Evolutionary conservation across 352 stramenopile genomes (phyloP), one percentile per base, ranked within the genome.

Genomic region (Phytophthora cajani): DNA sequence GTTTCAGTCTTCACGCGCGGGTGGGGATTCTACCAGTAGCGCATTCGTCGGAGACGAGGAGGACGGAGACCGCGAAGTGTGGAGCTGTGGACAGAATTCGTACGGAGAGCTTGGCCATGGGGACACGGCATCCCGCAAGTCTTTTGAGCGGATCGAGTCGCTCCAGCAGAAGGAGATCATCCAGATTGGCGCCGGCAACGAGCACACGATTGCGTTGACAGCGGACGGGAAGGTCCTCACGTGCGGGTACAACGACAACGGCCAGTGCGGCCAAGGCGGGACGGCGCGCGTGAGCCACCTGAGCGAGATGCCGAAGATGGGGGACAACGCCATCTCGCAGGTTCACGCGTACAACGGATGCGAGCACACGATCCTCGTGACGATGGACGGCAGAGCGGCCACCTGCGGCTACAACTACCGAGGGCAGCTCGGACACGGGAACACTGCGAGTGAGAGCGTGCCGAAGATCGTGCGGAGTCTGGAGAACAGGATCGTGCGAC

Each of bases 241-340:
- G 4, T 96, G 90, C 30, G 94, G 94, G 3, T 98, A 98, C 79
- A 98, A 98, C 59, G 94, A 98, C 67, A 98, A 98, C 60, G 94
- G 94, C 0, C 94, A 98, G 65, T 98, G 94, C 64, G 94, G 93
- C 9, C 89, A 94, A 36, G 93, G 92, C 7, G 85, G 82, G 11
- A 97, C 89, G 3, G 85, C 90, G 12, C 79, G 93, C 16, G 81
- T 98, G 6, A 79, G 74, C 33, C 66, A 84, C 27, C 79, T 98
- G 32, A 96, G 84, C 1, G 77, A 91, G 16, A 70, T 98, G 1
- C 75, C 82, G 3, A 92, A 90, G 44, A 64, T 96, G 23, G 77
- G 74, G 19, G 79, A 85, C 9, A 68, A 72, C 9, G 40, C 27
- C 10, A 78, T 96, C 16, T 52, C 72, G 3, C 87, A 98, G 75